Base-by-base conservation (phyloP, 2,329 filamentous ascomycete genomes). In the Aspergillus uvarum region DNA sequence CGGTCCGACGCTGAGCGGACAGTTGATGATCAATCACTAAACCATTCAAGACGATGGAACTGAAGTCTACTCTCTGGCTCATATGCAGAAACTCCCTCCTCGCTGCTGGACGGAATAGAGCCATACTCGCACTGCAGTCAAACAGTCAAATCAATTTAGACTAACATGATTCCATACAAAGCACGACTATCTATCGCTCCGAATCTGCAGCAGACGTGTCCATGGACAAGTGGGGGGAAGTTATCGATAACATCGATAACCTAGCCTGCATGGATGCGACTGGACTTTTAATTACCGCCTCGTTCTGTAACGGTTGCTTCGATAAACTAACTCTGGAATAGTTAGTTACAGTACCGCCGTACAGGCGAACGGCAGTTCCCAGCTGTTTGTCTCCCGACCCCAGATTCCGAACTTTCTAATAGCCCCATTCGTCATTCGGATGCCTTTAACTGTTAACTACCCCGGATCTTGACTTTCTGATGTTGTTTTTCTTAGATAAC, bases 361-460 rank as follows among this genome's bases (percentile, higher is more conserved):
- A 35, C 38, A n/a, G 12, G 8, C 5, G 56, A 69, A 69, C 70
- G 47, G 47, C 51, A 47, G 26, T n/a, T 49, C n/a, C 47, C 24
- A 50, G 48, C 48, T 32, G 42, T 12, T 51, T 63, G 67, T 59
- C 54, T 72, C 68, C 71, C 71, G 71, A 67, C 54, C 59, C 56
- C 54, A 57, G 32, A 58, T 59, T 64, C 67, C 65, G 63, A 64
- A 35, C 53, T 44, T 29, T n/a, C 16, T 19, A 12, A 22, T 35
- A 14, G 14, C 32, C n/a, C 32, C 32, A 35, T 35, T 35, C 32
- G 26, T 35, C 26, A 47, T 22, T 32, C 21, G 19, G 31, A 38
- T 51, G 29, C 53, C 54, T 61, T 61, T 66, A 64, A 64, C 21
- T 50, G 21, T 38, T 21, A 21, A 21, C 29, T 26, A 61, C 19